A percentile compares a stretch with the other conserved stretches of the same genome.
Evolutionary conservation across 2,329 filamentous ascomycete species (phyloP).

Genomic region (Aspergillus pseudonomiae): DNA sequence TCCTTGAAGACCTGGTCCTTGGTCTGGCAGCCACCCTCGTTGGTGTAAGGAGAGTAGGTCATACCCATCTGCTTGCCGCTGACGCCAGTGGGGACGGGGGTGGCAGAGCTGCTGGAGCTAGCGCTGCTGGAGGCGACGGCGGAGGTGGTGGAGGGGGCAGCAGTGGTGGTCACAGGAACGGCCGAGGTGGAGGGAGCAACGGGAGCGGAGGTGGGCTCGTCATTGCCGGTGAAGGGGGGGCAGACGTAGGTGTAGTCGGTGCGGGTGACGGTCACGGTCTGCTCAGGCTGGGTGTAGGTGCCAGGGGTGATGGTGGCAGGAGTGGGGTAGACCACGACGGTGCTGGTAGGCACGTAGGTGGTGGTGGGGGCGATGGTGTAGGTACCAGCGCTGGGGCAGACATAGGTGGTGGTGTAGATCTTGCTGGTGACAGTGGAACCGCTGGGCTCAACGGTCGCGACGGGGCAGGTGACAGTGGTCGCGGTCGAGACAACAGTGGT

Average conservation of each 20-base stretch:
- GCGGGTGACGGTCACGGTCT: conserved; percentile 69
- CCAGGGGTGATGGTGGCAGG: conserved; percentile 68
- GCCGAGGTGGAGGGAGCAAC: conserved; percentile 27
- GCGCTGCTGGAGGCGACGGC: conserved; percentile 25
- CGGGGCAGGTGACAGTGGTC: conserved; percentile 71
- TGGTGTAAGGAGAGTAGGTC: conserved; percentile 76
- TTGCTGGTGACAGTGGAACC: conserved; percentile 65
- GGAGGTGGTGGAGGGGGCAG: conserved; percentile 23
- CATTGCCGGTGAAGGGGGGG: conserved; percentile 63
- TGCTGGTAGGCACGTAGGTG: conserved; percentile 58
- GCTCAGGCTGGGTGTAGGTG: conserved; percentile 71
- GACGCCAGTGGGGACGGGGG: conserved; percentile 26
- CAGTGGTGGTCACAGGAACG: conserved; percentile 25
- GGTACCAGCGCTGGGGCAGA: conserved; percentile 73
- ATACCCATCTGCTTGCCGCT: conserved; percentile 65
- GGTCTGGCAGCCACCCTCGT: conserved; percentile 64
- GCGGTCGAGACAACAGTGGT: conserved; percentile 68
- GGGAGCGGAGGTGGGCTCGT: conserved; percentile 32
- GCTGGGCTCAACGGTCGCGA: conserved; percentile 65
- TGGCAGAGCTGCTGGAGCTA: conserved; percentile 25
- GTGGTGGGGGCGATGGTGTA: conserved; percentile 74
- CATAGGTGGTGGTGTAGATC: conserved; percentile 70
- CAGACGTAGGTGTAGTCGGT: conserved; percentile 71
- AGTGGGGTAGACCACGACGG: conserved; percentile 64
- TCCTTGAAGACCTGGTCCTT: conserved; percentile 61